These are phyloP conservation scores for Backusella luteola DNA, from an alignment of 192 early-diverging fungal species.

Conservation along the genomic window DNA sequence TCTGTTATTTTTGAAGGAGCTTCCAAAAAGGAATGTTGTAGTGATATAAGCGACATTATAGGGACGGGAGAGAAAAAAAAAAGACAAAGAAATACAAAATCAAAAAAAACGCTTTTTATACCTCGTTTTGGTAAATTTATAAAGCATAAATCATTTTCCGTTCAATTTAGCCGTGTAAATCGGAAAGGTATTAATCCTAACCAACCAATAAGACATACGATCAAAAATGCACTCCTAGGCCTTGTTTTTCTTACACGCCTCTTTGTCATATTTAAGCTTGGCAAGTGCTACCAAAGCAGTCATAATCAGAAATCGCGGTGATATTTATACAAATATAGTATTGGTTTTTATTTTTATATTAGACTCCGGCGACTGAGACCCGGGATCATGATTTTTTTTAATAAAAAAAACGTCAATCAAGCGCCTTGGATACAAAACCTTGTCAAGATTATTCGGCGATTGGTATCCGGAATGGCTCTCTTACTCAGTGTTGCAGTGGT, in stretches of 20 bases:
- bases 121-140: background rate
- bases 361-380: background rate
- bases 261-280: background rate
- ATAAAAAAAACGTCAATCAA: background rate
- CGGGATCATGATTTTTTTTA: background rate
- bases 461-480: no score
- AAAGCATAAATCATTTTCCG: background rate
- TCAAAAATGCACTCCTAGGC: background rate
- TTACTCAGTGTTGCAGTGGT: no score
- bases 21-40: background rate
- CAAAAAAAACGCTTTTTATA: background rate
- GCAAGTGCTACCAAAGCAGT: background rate
- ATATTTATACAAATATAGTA: conserved; percentile 1
- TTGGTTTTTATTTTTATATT: background rate
- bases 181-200: background rate
- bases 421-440: background rate
- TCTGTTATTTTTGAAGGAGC: background rate
- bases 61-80: background rate
- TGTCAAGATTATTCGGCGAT: no score
- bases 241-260: background rate
- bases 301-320: background rate
- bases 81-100: background rate
- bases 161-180: background rate
- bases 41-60: background rate
- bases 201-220: background rate